These are phyloP conservation scores for Mycogone perniciosa DNA, from an alignment of 2,329 filamentous ascomycete species.

Conservation along the genomic window DNA sequence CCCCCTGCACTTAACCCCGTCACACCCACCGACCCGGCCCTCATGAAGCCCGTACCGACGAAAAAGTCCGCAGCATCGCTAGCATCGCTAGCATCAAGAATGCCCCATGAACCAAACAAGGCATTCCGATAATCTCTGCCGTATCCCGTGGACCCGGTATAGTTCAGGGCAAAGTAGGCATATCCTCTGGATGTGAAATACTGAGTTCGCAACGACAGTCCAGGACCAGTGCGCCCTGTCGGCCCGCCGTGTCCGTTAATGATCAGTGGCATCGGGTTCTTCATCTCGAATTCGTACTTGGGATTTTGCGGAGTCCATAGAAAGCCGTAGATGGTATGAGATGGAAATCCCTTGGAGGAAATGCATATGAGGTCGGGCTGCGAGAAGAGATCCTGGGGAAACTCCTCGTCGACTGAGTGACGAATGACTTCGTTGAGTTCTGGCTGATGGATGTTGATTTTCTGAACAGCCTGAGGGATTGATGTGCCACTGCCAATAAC, in stretches of 20 bases:
- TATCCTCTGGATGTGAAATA: conserved; percentile 51
- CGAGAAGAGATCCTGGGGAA: conserved; percentile 30
- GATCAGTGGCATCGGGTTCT: conserved; percentile 41
- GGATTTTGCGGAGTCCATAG: conserved; percentile 45
- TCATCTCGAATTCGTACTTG: conserved; percentile 30
- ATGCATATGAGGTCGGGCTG: conserved; percentile 30
- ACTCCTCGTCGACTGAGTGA: conserved; percentile 26
- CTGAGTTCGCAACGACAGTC: conserved; percentile 39
- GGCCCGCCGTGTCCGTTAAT: conserved; percentile 47
- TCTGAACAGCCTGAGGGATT: conserved; percentile 29
- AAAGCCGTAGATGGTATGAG: conserved; percentile 37
- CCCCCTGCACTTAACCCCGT: conserved; percentile 47
- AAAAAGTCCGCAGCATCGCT: conserved; percentile 41
- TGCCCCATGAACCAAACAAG: conserved; percentile 44
- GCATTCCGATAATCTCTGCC: conserved; percentile 43
- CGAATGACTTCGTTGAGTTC: conserved; percentile 25
- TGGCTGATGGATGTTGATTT: conserved; percentile 24
- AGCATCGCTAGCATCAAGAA: conserved; percentile 45
- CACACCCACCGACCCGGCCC: conserved; percentile 37
- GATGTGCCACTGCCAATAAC: conserved; percentile 31
- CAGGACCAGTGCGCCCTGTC: conserved; percentile 37
- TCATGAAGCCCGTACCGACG: conserved; percentile 29
- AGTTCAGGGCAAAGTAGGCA: conserved; percentile 45
- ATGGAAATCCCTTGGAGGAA: conserved; percentile 20
- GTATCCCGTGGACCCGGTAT: conserved; percentile 46